A percentile compares a stretch with the other conserved stretches of the same genome.
phyloP scores from a whole-genome alignment of 1,284 basidiomycete species.

The Ustilago nuda region DNA sequence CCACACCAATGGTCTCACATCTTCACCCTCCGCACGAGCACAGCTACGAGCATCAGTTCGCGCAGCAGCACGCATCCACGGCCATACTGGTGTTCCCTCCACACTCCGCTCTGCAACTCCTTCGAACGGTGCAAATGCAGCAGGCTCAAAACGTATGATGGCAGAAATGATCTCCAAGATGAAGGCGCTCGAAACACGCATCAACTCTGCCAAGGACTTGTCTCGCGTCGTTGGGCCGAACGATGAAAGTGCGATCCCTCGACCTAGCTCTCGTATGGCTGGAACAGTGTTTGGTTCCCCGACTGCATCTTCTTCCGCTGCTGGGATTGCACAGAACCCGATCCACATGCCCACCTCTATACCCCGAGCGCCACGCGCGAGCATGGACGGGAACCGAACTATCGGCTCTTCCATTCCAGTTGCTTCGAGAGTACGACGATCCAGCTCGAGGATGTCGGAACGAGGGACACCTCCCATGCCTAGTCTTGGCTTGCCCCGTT shows the following conservation, averaged over 20 bases:
- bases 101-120: constrained; percentile 13
- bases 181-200: constrained; percentile 61
- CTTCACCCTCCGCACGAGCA: constrained; percentile 41
- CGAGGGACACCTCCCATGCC: constrained; percentile 43
- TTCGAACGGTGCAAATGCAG: constrained; percentile 6
- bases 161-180: constrained; percentile 61
- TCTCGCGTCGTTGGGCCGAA: constrained; percentile 30
- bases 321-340: constrained; percentile 9
- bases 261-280: constrained; percentile 60
- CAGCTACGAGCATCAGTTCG: constrained; percentile 36
- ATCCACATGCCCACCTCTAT: constrained; percentile 35
- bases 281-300: constrained; percentile 32
- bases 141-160: constrained; percentile 50
- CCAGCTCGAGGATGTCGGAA: constrained; percentile 52
- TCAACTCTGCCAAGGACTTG: constrained; percentile 55
- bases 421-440: constrained; percentile 52
- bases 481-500: constrained; percentile 39
- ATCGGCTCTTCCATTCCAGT: constrained; percentile 61
- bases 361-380: constrained; percentile 37
- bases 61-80: constrained; percentile 24
- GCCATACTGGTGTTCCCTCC: constrained; percentile 12
- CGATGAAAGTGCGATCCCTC: constrained; percentile 61
- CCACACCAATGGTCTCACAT: constrained; percentile 14
- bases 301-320: constrained; percentile 8
- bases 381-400: constrained; percentile 43